A percentile compares a stretch with the other conserved stretches of the same genome.
Conservation (phyloP, 176 grass and related monocot genomes). For the Chloris gayana region DNA sequence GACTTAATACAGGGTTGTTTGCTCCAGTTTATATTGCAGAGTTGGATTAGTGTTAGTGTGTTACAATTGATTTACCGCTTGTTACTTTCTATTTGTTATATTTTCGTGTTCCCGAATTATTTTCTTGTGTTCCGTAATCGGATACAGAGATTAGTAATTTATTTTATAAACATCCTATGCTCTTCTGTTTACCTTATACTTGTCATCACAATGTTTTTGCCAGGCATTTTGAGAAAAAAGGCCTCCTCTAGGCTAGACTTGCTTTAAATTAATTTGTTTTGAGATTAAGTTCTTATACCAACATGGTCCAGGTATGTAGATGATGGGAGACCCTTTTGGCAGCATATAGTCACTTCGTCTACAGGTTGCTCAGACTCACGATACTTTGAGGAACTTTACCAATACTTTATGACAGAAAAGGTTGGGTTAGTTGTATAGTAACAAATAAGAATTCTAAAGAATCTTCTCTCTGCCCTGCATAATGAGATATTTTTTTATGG, state of each 20-base stretch:
- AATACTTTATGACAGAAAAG: constrained; percentile 82
- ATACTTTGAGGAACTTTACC: constrained; percentile 91
- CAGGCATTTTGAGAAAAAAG: neutral
- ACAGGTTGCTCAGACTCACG: constrained; percentile 74
- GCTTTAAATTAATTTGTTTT: neutral
- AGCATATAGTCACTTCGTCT: constrained; percentile 75
- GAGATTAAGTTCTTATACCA: constrained; percentile 21
- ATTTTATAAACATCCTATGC: neutral
- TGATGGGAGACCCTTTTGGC: constrained; percentile 85
- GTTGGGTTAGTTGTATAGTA: constrained; percentile 29
- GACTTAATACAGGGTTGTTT: neutral
- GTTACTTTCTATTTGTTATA: neutral
- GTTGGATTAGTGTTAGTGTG: neutral
- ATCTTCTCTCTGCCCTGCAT: neutral
- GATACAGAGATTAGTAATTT: constrained; percentile 4
- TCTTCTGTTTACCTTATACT: neutral
- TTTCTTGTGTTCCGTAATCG: constrained; percentile 1
- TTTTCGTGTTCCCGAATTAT: neutral
- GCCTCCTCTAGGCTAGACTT: neutral
- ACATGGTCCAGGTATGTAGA: constrained; percentile 65
- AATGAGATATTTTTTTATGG: constrained; percentile 32
- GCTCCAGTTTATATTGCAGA: neutral
- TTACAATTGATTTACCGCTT: neutral
- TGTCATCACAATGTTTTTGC: neutral
- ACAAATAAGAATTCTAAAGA: neutral